A percentile compares a stretch with the other conserved stretches of the same genome.
Conservation (phyloP, 108 stramenopile species). For the Fistulifera solaris region DNA sequence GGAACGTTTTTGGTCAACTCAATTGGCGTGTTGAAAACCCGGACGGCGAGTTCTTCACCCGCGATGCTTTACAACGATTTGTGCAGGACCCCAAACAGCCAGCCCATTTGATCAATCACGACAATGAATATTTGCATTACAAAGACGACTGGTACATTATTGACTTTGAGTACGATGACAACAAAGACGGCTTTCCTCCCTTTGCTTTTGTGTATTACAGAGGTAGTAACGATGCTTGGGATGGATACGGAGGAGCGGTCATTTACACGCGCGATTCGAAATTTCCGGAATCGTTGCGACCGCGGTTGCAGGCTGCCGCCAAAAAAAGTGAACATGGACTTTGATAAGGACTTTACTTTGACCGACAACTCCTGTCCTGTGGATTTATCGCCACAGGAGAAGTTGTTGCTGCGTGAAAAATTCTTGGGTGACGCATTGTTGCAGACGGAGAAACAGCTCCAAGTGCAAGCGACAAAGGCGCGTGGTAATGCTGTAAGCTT, state of each 20-base stretch:
- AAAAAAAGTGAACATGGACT: conserved; percentile 78
- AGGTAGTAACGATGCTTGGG: conserved; percentile 94
- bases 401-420: conserved; percentile 54
- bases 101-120: conserved; percentile 87
- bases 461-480: conserved; percentile 60
- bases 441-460: conserved; percentile 70
- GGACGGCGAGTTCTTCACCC: conserved; percentile 93
- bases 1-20: conserved; percentile 84
- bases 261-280: conserved; percentile 85
- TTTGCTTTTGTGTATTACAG: conserved; percentile 95
- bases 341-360: conserved; percentile 69
- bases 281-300: conserved; percentile 72
- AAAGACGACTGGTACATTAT: conserved; percentile 96
- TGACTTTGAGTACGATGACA: conserved; percentile 77
- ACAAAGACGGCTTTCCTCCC: conserved; percentile 60
- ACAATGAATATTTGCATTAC: conserved; percentile 97
- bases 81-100: conserved; percentile 82
- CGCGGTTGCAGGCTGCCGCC: conserved; percentile 68
- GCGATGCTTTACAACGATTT: conserved; percentile 86
- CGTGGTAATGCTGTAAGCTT: conserved; percentile 67
- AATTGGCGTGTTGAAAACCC: conserved; percentile 94
- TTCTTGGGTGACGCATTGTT: conserved; percentile 75
- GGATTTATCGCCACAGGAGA: conserved; percentile 34
- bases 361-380: conserved; percentile 72
- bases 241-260: conserved; percentile 91